A percentile compares a stretch with the other conserved stretches of the same genome.
Evolutionary conservation across 768 basidiomycete species (phyloP).

Genomic region (Flagelloscypha sp.): DNA sequence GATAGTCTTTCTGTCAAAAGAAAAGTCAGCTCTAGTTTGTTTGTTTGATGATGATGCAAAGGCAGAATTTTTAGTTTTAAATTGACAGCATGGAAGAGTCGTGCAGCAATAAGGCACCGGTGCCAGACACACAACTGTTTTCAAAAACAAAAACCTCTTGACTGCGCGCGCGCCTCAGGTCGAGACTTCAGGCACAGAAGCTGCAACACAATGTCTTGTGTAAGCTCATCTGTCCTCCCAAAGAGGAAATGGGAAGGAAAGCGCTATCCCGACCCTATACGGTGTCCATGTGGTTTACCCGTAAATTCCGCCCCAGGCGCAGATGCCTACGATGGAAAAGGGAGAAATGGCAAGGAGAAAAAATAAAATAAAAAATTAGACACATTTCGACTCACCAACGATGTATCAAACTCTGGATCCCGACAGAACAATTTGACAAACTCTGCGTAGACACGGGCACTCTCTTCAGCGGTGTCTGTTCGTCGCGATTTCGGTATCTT

Average conservation of each 20-base stretch:
- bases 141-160: conserved; percentile 26
- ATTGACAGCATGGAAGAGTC: conserved; percentile 19
- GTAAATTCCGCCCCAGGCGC: conserved; percentile 19
- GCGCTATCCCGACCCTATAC: conserved; percentile 27
- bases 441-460: no score
- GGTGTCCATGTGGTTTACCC: conserved; percentile 33
- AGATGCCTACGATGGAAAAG: conserved; percentile 5
- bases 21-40: conserved; percentile 28
- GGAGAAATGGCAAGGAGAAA: conserved; percentile 4
- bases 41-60: no score
- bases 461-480: no score
- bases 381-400: background rate
- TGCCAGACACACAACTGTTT: conserved; percentile 17
- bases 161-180: conserved; percentile 27
- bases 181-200: conserved; percentile 23
- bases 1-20: conserved; percentile 42
- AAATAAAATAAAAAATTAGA: background rate
- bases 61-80: no score
- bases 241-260: conserved; percentile 27
- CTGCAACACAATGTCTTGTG: conserved; percentile 36
- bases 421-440: conserved; percentile 3
- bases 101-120: conserved; percentile 29
- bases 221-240: conserved; percentile 26
- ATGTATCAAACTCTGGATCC: conserved; percentile 1
- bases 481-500: no score